A percentile compares a stretch with the other conserved stretches of the same genome.
Conservation (phyloP, 1,284 basidiomycete genomes). For the Somion occarium region DNA sequence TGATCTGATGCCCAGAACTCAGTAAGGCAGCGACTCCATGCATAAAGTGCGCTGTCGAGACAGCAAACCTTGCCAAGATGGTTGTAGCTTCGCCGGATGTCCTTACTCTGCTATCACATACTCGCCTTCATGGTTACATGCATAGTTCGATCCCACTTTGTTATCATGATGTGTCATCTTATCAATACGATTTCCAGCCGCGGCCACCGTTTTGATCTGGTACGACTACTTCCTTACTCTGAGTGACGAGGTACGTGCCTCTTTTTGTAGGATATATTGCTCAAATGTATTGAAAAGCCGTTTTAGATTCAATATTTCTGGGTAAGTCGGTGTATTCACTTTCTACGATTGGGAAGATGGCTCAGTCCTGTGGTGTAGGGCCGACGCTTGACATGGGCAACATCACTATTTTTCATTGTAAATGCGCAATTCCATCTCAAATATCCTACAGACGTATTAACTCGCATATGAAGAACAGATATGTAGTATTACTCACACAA, state of each 20-base stretch:
- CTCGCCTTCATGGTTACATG: too few relatives aligned
- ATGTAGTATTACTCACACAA: not conserved
- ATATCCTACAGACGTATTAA: not conserved
- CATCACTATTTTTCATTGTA: not conserved
- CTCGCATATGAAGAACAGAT: not conserved
- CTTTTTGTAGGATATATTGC: not conserved
- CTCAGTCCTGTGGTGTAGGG: not conserved
- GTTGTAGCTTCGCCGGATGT: too few relatives aligned
- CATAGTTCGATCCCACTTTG: too few relatives aligned
- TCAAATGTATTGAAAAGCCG: not conserved
- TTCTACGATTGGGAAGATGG: not conserved
- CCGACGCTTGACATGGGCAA: not conserved
- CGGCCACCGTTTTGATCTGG: too few relatives aligned
- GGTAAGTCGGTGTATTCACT: not conserved
- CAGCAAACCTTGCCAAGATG: too few relatives aligned
- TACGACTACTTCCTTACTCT: slow-evolving; percentile 1
- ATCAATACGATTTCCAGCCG: too few relatives aligned
- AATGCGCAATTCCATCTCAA: not conserved
- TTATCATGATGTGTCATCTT: too few relatives aligned
- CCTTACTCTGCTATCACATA: too few relatives aligned
- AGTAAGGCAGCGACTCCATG: too few relatives aligned
- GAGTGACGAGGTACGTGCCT: not conserved
- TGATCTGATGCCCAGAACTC: too few relatives aligned
- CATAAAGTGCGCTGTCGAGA: too few relatives aligned
- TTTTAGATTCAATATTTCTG: not conserved